phyloP scores from a whole-genome alignment of 2,329 filamentous ascomycete genomes.

The Fusarium proliferatum region DNA sequence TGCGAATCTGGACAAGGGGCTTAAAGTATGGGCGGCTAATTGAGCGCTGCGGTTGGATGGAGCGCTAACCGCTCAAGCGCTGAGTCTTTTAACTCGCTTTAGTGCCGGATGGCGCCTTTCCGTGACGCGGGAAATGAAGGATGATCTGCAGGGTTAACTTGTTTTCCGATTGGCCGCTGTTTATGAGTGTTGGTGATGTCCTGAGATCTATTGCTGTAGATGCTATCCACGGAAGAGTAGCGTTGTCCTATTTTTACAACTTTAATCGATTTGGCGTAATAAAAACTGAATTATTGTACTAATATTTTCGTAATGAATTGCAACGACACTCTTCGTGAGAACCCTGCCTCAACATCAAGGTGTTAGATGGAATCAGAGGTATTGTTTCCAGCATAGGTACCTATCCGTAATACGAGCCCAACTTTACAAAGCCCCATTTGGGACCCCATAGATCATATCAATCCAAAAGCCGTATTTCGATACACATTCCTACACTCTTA shows the following conservation, averaged over 20 bases:
- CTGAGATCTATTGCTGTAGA: constrained; percentile 2
- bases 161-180: constrained; percentile 20
- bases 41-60: constrained; percentile 13
- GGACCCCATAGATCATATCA: neutral
- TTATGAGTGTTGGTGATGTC: constrained; percentile 15
- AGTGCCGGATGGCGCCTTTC: constrained; percentile 3
- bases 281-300: neutral
- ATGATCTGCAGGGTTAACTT: constrained; percentile 24
- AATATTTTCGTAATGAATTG: neutral
- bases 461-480: neutral
- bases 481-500: neutral
- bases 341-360: neutral
- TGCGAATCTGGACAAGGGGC: neutral
- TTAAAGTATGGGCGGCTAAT: constrained; percentile 19
- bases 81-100: constrained; percentile 1
- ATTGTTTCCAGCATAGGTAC: no score
- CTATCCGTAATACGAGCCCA: neutral
- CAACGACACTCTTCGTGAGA: neutral
- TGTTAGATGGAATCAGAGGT: neutral
- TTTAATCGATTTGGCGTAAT: neutral
- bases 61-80: constrained; percentile 19
- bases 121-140: neutral
- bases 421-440: neutral
- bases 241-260: neutral
- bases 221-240: neutral